Conservation (phyloP, 2,329 filamentous ascomycete genomes). For the Cladophialophora psammophila region DNA sequence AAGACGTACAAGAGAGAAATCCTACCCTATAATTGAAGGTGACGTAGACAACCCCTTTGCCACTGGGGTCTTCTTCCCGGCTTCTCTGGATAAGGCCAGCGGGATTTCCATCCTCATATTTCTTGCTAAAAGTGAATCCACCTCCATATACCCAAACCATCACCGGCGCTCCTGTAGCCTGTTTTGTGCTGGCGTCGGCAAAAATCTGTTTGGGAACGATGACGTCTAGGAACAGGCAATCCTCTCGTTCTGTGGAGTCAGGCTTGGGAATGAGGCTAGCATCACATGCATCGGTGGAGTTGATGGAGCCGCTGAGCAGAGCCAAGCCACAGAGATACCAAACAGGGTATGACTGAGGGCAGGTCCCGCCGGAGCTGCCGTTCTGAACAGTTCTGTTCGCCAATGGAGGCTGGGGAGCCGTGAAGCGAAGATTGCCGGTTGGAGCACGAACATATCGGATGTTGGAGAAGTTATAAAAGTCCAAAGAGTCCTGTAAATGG, state of each 20-base stretch:
- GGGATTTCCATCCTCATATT: constrained; percentile 8
- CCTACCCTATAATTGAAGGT: constrained; percentile 36
- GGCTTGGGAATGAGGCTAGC: constrained; percentile 1
- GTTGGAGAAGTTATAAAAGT: constrained; percentile 8
- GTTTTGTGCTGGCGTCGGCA: constrained; percentile 14
- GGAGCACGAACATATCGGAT: constrained; percentile 5
- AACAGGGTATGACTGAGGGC: constrained; percentile 1
- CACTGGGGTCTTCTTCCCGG: constrained; percentile 1
- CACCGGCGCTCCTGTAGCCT: constrained; percentile 39
- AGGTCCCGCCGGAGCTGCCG: constrained; percentile 1
- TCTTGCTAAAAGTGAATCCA: constrained; percentile 11
- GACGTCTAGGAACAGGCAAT: constrained; percentile 46
- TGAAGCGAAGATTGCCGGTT: constrained; percentile 3
- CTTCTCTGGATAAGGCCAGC: constrained; percentile 20
- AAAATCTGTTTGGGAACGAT: constrained; percentile 14
- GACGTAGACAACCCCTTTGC: constrained; percentile 27
- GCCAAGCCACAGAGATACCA: constrained; percentile 2
- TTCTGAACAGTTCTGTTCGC: neutral
- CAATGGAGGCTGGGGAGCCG: constrained; percentile 2
- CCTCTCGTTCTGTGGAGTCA: constrained; percentile 34
- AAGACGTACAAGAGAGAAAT: neutral
- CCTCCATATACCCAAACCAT: constrained; percentile 42
- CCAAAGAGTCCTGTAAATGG: neutral
- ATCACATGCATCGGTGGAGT: constrained; percentile 3
- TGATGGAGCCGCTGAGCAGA: neutral